These are phyloP conservation scores for Auricularia sp. DNA, from an alignment of 768 basidiomycete species.

Conservation along the genomic window DNA sequence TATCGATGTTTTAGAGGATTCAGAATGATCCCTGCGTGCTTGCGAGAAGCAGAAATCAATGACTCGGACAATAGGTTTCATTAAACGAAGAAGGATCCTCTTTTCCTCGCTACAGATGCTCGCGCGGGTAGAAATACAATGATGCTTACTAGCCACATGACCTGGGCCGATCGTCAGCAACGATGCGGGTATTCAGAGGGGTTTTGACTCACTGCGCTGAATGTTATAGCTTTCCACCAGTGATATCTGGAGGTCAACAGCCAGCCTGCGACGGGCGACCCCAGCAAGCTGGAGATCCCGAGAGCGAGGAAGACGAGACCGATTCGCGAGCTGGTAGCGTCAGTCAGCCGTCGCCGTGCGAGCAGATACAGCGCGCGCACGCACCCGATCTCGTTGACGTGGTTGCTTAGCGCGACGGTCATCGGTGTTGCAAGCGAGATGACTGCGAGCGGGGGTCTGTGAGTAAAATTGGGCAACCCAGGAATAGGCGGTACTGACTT, in stretches of 20 bases:
- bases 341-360: background rate
- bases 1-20: too few relatives aligned
- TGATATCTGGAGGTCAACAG: background rate
- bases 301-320: background rate
- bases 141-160: too few relatives aligned
- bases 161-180: too few relatives aligned
- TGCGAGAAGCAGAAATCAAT: too few relatives aligned
- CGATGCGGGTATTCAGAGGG: background rate
- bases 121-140: too few relatives aligned
- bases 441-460: background rate
- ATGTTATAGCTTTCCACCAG: background rate
- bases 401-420: background rate
- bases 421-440: background rate
- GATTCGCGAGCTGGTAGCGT: background rate
- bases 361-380: background rate
- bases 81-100: too few relatives aligned
- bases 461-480: background rate
- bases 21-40: too few relatives aligned
- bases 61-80: too few relatives aligned
- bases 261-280: background rate
- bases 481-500: constrained; percentile 18
- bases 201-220: background rate
- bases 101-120: too few relatives aligned
- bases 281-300: background rate
- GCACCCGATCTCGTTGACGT: background rate